Evolutionary conservation across 495 filamentous ascomycete species (phyloP).

Genomic region (Aspergillus panamensis): DNA sequence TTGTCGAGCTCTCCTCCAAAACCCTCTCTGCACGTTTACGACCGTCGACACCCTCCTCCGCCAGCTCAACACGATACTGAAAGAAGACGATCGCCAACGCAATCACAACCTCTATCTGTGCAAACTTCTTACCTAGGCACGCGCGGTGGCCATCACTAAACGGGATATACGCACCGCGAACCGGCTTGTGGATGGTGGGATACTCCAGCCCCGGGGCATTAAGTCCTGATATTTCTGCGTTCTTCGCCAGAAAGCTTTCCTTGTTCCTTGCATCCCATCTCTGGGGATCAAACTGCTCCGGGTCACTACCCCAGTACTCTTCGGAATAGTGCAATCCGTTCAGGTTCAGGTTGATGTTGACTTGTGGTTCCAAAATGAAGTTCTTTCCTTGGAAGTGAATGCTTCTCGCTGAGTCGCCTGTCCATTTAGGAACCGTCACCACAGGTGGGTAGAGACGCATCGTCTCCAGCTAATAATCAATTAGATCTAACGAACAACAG

Average conservation of each 20-base stretch:
- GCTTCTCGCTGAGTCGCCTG: conserved; percentile 15
- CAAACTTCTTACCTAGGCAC: conserved; percentile 69
- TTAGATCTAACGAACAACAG: not conserved
- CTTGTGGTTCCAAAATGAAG: conserved; percentile 32
- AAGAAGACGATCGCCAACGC: conserved; percentile 62
- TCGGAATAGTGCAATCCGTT: conserved; percentile 40
- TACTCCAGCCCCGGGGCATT: conserved; percentile 20
- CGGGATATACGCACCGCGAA: conserved; percentile 63
- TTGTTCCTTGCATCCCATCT: conserved; percentile 28
- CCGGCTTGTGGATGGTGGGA: conserved; percentile 51
- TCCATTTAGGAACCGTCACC: conserved; percentile 36
- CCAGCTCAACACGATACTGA: conserved; percentile 62
- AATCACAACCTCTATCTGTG: conserved; percentile 71
- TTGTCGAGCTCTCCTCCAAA: conserved; percentile 22
- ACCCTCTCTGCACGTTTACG: conserved; percentile 27
- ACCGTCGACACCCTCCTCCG: conserved; percentile 52
- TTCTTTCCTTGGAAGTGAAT: conserved; percentile 23
- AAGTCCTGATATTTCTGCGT: conserved; percentile 14
- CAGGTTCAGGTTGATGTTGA: conserved; percentile 33
- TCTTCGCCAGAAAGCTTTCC: conserved; percentile 22
- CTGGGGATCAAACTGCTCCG: conserved; percentile 27
- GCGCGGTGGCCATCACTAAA: conserved; percentile 70
- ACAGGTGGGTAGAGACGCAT: conserved; percentile 42
- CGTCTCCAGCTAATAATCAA: conserved; percentile 32
- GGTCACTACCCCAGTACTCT: conserved; percentile 42